Evolutionary conservation across 2,329 filamentous ascomycete species (phyloP).

Genomic region (Exophiala xenobiotica): DNA sequence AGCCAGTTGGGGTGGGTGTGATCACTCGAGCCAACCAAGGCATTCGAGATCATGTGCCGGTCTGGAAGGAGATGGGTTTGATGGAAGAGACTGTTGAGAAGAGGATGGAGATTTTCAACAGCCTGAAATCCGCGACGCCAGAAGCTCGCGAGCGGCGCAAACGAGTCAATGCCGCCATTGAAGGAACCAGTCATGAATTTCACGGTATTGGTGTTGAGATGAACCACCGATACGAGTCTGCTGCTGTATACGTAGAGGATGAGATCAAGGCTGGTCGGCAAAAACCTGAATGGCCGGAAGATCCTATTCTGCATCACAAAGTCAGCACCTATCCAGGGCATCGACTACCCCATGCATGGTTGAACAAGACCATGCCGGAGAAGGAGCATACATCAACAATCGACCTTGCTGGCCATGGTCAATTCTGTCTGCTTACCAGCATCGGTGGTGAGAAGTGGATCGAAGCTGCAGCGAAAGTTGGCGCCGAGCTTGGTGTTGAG

Average conservation of each 20-base stretch:
- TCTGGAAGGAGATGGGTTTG: slow-evolving; percentile 51
- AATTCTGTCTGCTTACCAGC: slow-evolving; percentile 54
- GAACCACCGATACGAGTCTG: slow-evolving; percentile 54
- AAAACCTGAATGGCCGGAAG: slow-evolving; percentile 32
- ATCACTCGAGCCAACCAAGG: slow-evolving; percentile 62
- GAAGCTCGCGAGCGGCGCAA: slow-evolving; percentile 42
- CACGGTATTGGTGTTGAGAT: slow-evolving; percentile 60
- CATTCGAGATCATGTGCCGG: slow-evolving; percentile 51
- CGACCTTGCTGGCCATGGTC: slow-evolving; percentile 59
- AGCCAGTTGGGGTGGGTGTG: slow-evolving; percentile 36
- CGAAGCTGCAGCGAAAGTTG: slow-evolving; percentile 45
- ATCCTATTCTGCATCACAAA: slow-evolving; percentile 46
- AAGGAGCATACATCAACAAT: slow-evolving; percentile 54
- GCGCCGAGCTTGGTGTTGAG: slow-evolving; percentile 43
- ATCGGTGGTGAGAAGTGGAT: slow-evolving; percentile 59
- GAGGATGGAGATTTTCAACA: slow-evolving; percentile 42
- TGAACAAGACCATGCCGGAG: slow-evolving; percentile 50
- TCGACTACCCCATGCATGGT: slow-evolving; percentile 63
- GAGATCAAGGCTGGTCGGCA: slow-evolving; percentile 34
- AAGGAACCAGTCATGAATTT: slow-evolving; percentile 50
- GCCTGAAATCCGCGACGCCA: slow-evolving; percentile 42
- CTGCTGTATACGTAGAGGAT: slow-evolving; percentile 48
- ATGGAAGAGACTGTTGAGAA: slow-evolving; percentile 40
- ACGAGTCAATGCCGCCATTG: slow-evolving; percentile 44
- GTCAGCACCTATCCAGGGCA: slow-evolving; percentile 59